A percentile compares a stretch with the other conserved stretches of the same genome.
These are phyloP conservation scores for Lodderomyces metapsilosis DNA, from an alignment of 1,139 yeast species.

Conservation along the genomic window DNA sequence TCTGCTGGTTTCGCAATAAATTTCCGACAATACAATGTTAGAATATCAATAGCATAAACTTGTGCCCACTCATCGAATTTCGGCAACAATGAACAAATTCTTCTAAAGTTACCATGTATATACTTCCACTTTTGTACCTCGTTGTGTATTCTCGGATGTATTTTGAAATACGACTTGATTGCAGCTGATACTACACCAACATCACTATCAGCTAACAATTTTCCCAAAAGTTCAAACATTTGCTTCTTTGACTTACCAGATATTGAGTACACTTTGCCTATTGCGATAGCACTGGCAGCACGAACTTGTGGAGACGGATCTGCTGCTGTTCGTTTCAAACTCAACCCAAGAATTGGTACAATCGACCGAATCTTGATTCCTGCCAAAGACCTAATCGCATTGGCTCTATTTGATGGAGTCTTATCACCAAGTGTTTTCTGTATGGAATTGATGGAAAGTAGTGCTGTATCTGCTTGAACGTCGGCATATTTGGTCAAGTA, in stretches of 20 bases:
- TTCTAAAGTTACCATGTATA: constrained; percentile 69
- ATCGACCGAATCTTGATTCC: constrained; percentile 80
- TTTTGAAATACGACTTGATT: constrained; percentile 52
- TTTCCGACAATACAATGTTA: constrained; percentile 63
- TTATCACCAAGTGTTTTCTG: constrained; percentile 79
- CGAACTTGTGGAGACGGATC: constrained; percentile 83
- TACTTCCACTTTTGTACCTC: constrained; percentile 57
- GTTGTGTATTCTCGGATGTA: constrained; percentile 26
- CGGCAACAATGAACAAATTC: constrained; percentile 52
- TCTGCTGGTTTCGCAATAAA: constrained; percentile 58
- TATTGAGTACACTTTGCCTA: constrained; percentile 58
- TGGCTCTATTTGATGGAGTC: constrained; percentile 63
- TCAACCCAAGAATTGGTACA: constrained; percentile 72
- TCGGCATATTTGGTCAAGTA: constrained; percentile 80
- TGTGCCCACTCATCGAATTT: constrained; percentile 82
- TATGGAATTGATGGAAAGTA: constrained; percentile 85
- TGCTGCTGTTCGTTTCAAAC: constrained; percentile 63
- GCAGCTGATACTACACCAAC: constrained; percentile 71
- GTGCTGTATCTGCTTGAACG: constrained; percentile 81
- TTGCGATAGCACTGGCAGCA: constrained; percentile 74
- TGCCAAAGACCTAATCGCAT: constrained; percentile 76
- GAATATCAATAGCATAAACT: constrained; percentile 53
- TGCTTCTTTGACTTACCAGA: constrained; percentile 35
- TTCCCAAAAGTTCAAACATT: constrained; percentile 48
- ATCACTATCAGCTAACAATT: constrained; percentile 62